Evolutionary conservation across 1,284 basidiomycete genomes (phyloP), one percentile per base, ranked within the genome.

Genomic region (Ganoderma boninense): DNA sequence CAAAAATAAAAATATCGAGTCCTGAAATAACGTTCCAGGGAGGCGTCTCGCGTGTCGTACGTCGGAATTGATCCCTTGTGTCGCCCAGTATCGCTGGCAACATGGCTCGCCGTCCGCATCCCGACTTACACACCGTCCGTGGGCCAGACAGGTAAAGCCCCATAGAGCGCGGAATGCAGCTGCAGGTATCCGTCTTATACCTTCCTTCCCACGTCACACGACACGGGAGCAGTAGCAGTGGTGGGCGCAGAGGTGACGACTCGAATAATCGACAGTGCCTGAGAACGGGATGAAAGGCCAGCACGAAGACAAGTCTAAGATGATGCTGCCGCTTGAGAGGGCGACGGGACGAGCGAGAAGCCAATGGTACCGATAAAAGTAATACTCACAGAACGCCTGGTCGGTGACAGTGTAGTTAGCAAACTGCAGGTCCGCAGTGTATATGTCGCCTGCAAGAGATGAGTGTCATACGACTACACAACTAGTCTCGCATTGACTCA

Each of bases 311-410:
- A 20, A 2, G 23, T 57, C 13, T 6, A 35, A 29, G 29, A 29
- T 29, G 11, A 57, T 6, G 7, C 16, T 7, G 26, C 23, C 29
- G 54, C 54, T 57, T 32, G 54, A 57, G 29, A 32, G 29, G 29
- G 29, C 4, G 29, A 29, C 32, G 14, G 4, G 44, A 38, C 29
- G 1, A 38, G 35, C 29, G 44, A 52, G 8, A 18, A 32, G 8
- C n/a, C 20, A 49, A 49, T 49, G 18, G 8, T 7, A 49, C 18
- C 52, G n/a, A 35, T 35, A 67, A 54, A 59, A 60, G 13, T 57
- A 86, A 23, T 57, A 86, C 90, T 77, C 70, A 94, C 93, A 81
- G 78, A 90, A 94, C 11, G 91, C 91, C 77, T 94, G 93, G 71
- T 91, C 82, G 20, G 84, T 74, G 49, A 94, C 85, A 3, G 85